A percentile compares a stretch with the other conserved stretches of the same genome.
Conservation (phyloP, 257 asterid species). For the Lavandula angustifolia region DNA sequence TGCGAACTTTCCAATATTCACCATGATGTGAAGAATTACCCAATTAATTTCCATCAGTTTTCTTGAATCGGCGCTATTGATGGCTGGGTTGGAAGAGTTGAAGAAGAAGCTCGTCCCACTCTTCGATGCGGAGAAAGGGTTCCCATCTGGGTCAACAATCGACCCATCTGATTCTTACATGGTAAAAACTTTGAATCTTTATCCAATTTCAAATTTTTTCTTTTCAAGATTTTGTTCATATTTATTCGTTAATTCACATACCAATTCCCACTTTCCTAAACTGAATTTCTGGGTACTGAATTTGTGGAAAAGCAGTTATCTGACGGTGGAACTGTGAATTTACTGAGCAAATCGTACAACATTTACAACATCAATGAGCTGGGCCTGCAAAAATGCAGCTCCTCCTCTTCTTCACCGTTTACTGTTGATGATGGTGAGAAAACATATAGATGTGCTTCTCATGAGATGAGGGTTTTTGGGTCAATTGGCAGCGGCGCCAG, state of each 20-base stretch:
- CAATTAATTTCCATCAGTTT: not conserved
- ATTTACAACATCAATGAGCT: constrained; percentile 90
- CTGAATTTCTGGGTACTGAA: not conserved
- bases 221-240: not conserved
- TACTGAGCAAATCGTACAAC: constrained; percentile 90
- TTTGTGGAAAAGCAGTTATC: constrained; percentile 56
- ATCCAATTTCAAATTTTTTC: not conserved
- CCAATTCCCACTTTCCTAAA: not conserved
- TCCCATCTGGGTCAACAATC: constrained; percentile 66
- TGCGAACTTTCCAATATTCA: not conserved
- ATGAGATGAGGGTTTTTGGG: constrained; percentile 92
- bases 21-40: not conserved
- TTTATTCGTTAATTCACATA: constrained; percentile 8
- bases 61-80: constrained; percentile 29
- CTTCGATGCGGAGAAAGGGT: constrained; percentile 98
- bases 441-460: constrained; percentile 88
- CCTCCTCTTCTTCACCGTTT: constrained; percentile 64
- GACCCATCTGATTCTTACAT: constrained; percentile 85
- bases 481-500: constrained; percentile 97
- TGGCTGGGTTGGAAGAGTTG: constrained; percentile 95
- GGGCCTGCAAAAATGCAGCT: constrained; percentile 79
- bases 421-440: constrained; percentile 66
- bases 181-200: constrained; percentile 37
- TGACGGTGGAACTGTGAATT: constrained; percentile 86
- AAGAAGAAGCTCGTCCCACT: constrained; percentile 86